Evolutionary conservation across 2,329 filamentous ascomycete genomes (phyloP).

Genomic region (Fusarium citri): DNA sequence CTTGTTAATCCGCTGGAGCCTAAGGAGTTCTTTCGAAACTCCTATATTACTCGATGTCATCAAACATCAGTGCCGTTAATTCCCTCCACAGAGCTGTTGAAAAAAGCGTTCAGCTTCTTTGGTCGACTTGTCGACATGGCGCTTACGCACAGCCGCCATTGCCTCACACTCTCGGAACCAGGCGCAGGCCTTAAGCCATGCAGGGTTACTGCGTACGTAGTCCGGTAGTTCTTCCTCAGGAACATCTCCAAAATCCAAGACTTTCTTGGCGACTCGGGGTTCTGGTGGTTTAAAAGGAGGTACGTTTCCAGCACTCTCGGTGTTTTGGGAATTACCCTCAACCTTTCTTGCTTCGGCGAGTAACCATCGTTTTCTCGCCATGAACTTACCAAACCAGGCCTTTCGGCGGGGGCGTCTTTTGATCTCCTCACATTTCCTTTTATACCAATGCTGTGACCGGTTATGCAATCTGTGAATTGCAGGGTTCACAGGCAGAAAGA

Average conservation of each 20-base stretch:
- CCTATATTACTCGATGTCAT: background rate
- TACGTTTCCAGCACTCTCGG: constrained; percentile 10
- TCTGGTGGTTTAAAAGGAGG: constrained; percentile 45
- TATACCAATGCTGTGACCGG: constrained; percentile 59
- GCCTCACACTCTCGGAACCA: constrained; percentile 52
- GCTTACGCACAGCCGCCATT: constrained; percentile 15
- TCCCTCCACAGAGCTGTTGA: constrained; percentile 13
- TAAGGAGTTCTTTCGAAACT: constrained; percentile 2
- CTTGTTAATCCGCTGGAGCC: background rate
- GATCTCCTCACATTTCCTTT: constrained; percentile 63
- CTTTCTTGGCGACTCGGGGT: constrained; percentile 46
- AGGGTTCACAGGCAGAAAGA: constrained; percentile 63
- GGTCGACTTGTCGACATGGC: constrained; percentile 28
- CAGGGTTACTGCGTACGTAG: constrained; percentile 57
- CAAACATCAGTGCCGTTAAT: background rate
- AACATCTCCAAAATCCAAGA: constrained; percentile 54
- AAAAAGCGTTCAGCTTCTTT: constrained; percentile 43
- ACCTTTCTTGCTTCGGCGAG: constrained; percentile 37
- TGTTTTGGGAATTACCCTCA: constrained; percentile 26
- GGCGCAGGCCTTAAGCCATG: constrained; percentile 57
- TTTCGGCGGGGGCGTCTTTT: constrained; percentile 61
- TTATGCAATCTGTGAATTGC: constrained; percentile 60
- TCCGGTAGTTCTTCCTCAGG: constrained; percentile 57
- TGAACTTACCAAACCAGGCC: constrained; percentile 60
- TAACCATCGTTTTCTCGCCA: constrained; percentile 53